Base-by-base conservation (phyloP, 2,329 filamentous ascomycete genomes). In the Phialophora tarda region DNA sequence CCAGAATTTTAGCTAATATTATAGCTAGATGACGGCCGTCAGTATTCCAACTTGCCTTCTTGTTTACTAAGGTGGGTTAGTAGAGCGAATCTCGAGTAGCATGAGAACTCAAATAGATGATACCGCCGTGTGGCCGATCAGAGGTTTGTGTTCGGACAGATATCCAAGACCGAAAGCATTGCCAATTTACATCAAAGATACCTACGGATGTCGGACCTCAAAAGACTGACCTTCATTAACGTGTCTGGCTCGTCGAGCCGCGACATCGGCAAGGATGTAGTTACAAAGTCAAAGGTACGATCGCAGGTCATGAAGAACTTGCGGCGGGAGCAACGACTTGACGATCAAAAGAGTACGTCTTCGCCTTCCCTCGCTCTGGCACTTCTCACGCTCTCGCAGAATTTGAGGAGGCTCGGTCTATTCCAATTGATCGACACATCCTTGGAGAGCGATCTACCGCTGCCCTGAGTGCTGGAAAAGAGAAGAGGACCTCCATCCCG, bases 241-340 rank as follows among this genome's bases (percentile, higher is more conserved):
- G 17, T 65, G 26, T 61, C 50, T 7, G 41, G 63, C 38, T 61
- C 58, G 12, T 38, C 38, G 50, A 34, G 38, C 14, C 24, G 17
- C 23, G 28, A 26, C 30, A n/a, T 56, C 12, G 63, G 63, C 50
- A 65, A 61, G 24, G 58, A 65, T 28, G 26, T 3, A 14, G 51
- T 21, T 26, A 65, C 63, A 0, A 48, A 62, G 54, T 24, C 58
- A 0, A 17, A 41, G 14, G 63, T 65, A 2, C 32, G 58, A 34
- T 65, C 57, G 14, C 57, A 62, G 51, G 63, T 65, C 2, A 62
- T 65, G 63, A 65, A 53, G 26, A 65, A 65, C 26, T 24, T 65
- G 32, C 24, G 63, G 23, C 48, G 58, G 50, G 62, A 61, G 14
- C 63, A 65, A 30, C 51, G 63, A 38, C 51, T 65, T 12, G 58